Evolutionary conservation across 306 rosid species (phyloP), one percentile per base, ranked within the genome.

Genomic region (Hippophae rhamnoides): DNA sequence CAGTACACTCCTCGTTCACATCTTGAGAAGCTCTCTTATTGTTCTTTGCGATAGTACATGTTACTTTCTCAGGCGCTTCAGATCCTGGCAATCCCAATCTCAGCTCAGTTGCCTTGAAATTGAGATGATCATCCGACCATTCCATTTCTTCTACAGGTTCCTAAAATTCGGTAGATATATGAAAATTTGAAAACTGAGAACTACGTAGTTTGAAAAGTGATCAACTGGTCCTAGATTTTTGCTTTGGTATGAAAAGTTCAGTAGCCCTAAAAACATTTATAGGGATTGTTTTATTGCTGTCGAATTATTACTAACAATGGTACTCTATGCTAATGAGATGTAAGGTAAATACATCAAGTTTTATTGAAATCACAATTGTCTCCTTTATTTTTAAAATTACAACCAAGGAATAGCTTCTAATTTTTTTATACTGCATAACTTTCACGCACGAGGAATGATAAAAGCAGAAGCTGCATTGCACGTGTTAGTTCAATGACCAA

Each of bases 41-140:
- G 41, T 47, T 72, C 60, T 58, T 80, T 13, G 76, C 59, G 25
- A 5, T n/a, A 1, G 47, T 47, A 49, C 70, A 70, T 48, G 76
- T 58, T 57, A 55, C 40, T 60, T 76, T 64, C 58, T 70, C 76
- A 12, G 47, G 3, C 61, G 69, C 76, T 40, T 79, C 67, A 1
- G 41, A 8, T 5, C 95, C 92, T 0, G 92, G 92, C 60, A 86
- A 70, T 26, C 95, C 97, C 61, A 89, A 67, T 61, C 82, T 81
- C 54, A 89, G 79, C 76, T 86, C 87, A n/a, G 83, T 79, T n/a
- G 58, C 87, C 76, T 70, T 71, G 25, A 83, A 63, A 63, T 83
- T 81, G 63, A 78, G 61, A 53, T 76, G 64, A 11, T 38, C 73
- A 6, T 27, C 56, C 40, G 69, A 46, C 43, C 58, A 71, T 57